Percentiles rank a stretch among this genome's conserved stretches.
phyloP scores from a whole-genome alignment of 2,329 filamentous ascomycete genomes.

The Ceratocystis eucalypticola region DNA sequence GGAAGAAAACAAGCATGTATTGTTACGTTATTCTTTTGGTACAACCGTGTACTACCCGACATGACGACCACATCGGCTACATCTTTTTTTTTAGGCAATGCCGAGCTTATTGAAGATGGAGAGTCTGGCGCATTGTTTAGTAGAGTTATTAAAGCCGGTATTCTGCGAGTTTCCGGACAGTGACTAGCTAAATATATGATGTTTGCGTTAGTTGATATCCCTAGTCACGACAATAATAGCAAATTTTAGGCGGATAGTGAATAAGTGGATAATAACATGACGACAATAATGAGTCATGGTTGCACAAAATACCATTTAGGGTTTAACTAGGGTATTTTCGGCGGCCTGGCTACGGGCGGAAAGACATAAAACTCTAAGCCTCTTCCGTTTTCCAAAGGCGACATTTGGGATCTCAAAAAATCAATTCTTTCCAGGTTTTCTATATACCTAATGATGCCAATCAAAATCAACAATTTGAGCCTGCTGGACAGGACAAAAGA shows the following conservation, averaged over 20 bases:
- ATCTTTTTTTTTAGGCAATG: neutral
- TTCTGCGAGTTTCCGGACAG: neutral
- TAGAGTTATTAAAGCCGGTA: constrained; percentile 6
- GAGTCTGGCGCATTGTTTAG: neutral
- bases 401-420: neutral
- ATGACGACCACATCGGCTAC: neutral
- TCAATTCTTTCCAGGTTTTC: neutral
- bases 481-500: constrained; percentile 7
- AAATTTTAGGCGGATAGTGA: no score
- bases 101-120: neutral
- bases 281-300: neutral
- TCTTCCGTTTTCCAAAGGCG: no score
- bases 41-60: neutral
- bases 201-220: neutral
- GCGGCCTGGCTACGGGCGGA: neutral
- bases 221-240: no score
- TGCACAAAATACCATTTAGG: neutral
- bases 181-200: neutral
- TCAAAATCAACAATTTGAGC: neutral
- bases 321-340: neutral
- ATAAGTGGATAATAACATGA: neutral
- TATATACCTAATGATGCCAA: neutral
- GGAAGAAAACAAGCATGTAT: neutral
- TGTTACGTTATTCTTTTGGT: constrained; percentile 4
- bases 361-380: neutral